Percentiles rank a stretch among this genome's conserved stretches.
Evolutionary conservation across 2,329 filamentous ascomycete species (phyloP).

Genomic region (Cytospora chrysosperma): DNA sequence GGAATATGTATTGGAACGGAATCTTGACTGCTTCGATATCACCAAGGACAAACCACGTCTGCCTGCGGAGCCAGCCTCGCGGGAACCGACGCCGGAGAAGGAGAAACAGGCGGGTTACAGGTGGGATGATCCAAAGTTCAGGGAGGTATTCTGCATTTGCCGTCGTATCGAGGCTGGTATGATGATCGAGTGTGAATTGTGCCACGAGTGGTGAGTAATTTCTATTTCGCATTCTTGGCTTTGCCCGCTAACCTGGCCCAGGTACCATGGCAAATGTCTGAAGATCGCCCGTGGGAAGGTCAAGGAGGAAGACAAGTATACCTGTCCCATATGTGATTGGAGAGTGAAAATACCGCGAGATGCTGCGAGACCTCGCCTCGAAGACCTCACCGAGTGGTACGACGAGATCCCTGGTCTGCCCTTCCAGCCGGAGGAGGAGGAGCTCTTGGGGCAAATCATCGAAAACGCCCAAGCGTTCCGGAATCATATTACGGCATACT

Average conservation of each 20-base stretch:
- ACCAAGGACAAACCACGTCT: constrained; percentile 79
- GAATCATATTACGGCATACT: constrained; percentile 75
- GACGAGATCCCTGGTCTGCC: constrained; percentile 78
- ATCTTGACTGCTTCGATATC: constrained; percentile 87
- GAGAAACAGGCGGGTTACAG: constrained; percentile 40
- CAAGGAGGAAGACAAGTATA: constrained; percentile 98
- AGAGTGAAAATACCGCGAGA: constrained; percentile 95
- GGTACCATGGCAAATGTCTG: constrained; percentile 96
- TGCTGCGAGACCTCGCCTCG: constrained; percentile 89
- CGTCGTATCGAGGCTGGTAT: constrained; percentile 89
- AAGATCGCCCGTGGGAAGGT: constrained; percentile 98
- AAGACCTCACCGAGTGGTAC: constrained; percentile 81
- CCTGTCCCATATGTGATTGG: constrained; percentile 97
- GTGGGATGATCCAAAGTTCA: constrained; percentile 61
- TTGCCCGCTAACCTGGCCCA: constrained; percentile 34
- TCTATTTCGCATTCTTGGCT: neutral
- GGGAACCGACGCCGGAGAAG: constrained; percentile 65
- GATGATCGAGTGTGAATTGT: constrained; percentile 99
- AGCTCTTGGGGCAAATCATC: constrained; percentile 81
- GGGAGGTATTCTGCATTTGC: constrained; percentile 96
- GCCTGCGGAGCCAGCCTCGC: constrained; percentile 87
- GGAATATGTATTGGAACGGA: constrained; percentile 87
- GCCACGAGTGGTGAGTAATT: constrained; percentile 85
- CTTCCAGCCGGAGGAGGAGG: constrained; percentile 95
- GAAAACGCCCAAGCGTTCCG: constrained; percentile 82